These are phyloP conservation scores for Orbilia ellipsospora DNA, from an alignment of 2,329 filamentous ascomycete genomes.

Conservation along the genomic window DNA sequence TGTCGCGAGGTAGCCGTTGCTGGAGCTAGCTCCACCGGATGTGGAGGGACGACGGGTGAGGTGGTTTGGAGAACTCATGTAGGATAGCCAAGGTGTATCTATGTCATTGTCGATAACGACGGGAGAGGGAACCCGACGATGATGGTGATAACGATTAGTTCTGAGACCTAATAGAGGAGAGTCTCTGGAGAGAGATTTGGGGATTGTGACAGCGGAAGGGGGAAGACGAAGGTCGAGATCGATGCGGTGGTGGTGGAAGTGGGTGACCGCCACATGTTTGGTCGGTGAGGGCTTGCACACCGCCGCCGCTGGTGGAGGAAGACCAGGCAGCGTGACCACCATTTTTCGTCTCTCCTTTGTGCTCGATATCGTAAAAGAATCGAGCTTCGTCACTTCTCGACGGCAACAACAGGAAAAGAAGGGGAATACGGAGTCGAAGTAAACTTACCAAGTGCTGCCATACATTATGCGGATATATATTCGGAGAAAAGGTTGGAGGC, in stretches of 20 bases:
- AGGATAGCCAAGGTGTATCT: constrained; percentile 54
- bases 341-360: not conserved
- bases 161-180: constrained; percentile 30
- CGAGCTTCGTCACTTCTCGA: constrained; percentile 1
- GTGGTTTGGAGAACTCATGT: constrained; percentile 49
- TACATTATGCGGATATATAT: constrained; percentile 54
- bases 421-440: not conserved
- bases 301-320: constrained; percentile 32
- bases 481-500: constrained; percentile 48
- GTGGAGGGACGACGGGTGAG: constrained; percentile 30
- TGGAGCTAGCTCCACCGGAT: constrained; percentile 36
- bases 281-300: constrained; percentile 38
- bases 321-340: constrained; percentile 33
- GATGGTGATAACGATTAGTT: constrained; percentile 12
- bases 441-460: constrained; percentile 54
- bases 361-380: not conserved
- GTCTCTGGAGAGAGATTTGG: constrained; percentile 44
- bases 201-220: constrained; percentile 19
- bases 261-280: constrained; percentile 49
- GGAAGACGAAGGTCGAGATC: constrained; percentile 16
- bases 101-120: constrained; percentile 29
- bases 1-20: constrained; percentile 35
- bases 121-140: not conserved
- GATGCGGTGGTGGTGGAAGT: constrained; percentile 43
- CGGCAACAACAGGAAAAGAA: not conserved